These are phyloP conservation scores for Pneumocystis carinii DNA, from an alignment of 1,139 yeast species.

Conservation along the genomic window DNA sequence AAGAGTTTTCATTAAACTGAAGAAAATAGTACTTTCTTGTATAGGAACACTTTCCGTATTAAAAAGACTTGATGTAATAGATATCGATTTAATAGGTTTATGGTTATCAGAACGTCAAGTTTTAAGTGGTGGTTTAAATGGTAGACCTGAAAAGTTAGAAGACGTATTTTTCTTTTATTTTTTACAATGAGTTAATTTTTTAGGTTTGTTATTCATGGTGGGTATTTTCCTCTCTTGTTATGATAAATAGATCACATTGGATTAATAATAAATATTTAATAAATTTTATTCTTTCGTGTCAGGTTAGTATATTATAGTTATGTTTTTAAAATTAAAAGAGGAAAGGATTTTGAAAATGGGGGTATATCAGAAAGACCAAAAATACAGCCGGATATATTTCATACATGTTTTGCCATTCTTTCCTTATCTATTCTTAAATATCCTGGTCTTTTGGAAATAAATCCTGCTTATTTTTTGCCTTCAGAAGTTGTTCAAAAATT, in stretches of 20 bases:
- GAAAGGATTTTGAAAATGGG: conserved; percentile 48
- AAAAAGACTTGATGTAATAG: conserved; percentile 41
- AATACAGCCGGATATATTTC: conserved; percentile 83
- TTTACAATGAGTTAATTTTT: neutral
- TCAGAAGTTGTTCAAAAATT: neutral
- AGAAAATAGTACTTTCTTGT: conserved; percentile 49
- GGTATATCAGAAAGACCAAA: conserved; percentile 89
- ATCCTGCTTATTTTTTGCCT: conserved; percentile 84
- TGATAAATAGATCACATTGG: conserved; percentile 56
- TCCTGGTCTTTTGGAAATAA: conserved; percentile 43
- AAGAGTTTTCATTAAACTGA: neutral
- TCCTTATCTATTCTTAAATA: conserved; percentile 65
- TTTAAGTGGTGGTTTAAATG: conserved; percentile 84
- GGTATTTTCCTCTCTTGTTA: conserved; percentile 70
- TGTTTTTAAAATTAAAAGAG: neutral
- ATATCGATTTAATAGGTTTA: conserved; percentile 43
- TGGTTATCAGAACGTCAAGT: conserved; percentile 91
- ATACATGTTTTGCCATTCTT: conserved; percentile 77
- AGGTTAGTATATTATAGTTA: conserved; percentile 21
- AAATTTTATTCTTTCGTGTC: conserved; percentile 57
- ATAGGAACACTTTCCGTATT: conserved; percentile 65
- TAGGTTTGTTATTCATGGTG: conserved; percentile 80
- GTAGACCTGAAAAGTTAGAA: conserved; percentile 89
- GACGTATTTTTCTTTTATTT: conserved; percentile 37
- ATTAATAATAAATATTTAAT: conserved; percentile 49